Evolutionary conservation across 2,329 filamentous ascomycete species (phyloP).

Genomic region (Apiospora rasikravindrae): DNA sequence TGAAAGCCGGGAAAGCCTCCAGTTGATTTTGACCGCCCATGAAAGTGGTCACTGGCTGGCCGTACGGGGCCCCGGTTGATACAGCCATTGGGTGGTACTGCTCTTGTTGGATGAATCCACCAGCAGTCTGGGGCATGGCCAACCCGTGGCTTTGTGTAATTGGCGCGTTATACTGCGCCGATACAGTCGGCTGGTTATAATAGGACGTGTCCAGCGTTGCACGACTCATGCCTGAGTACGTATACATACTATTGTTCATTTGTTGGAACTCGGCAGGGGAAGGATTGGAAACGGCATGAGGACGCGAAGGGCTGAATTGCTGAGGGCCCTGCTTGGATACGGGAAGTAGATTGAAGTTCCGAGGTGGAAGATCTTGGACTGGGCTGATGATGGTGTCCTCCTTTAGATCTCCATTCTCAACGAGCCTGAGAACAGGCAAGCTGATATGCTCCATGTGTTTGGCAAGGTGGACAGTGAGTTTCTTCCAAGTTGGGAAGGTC

Average conservation of each 20-base stretch:
- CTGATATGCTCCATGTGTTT: conserved; percentile 95
- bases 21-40: conserved; percentile 39
- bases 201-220: conserved; percentile 30
- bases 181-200: conserved; percentile 22
- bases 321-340: conserved; percentile 40
- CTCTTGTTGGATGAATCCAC: conserved; percentile 29
- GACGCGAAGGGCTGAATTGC: conserved; percentile 28
- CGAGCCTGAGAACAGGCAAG: conserved; percentile 74
- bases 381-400: conserved; percentile 72
- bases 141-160: conserved; percentile 28
- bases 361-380: conserved; percentile 60
- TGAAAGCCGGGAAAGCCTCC: conserved; percentile 44
- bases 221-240: conserved; percentile 28
- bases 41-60: conserved; percentile 36
- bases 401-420: conserved; percentile 57
- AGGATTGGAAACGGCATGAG: conserved; percentile 26
- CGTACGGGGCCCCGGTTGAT: conserved; percentile 35
- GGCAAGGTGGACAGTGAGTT: conserved; percentile 88
- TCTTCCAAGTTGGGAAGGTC: conserved; percentile 85
- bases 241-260: conserved; percentile 23
- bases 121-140: conserved; percentile 30
- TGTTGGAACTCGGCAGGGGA: conserved; percentile 29
- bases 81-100: conserved; percentile 40
- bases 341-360: conserved; percentile 40
- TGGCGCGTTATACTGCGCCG: conserved; percentile 27